These are phyloP conservation scores for Pleurostoma richardsiae DNA, from an alignment of 2,329 filamentous ascomycete species.

Conservation along the genomic window DNA sequence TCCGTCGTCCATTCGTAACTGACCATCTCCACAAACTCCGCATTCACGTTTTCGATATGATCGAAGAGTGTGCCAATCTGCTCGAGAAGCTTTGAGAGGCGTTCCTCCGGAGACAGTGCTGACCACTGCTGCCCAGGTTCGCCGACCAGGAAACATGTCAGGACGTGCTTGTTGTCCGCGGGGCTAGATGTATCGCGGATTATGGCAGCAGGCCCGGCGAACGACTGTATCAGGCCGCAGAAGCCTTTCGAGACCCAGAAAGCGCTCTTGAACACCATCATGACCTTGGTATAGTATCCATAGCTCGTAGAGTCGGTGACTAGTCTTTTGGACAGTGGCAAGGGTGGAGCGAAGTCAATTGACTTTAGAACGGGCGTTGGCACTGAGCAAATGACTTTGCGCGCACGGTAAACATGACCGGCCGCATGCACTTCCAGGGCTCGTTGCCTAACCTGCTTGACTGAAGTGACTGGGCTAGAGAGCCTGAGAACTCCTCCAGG, in stretches of 20 bases:
- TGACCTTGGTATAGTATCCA: constrained; percentile 47
- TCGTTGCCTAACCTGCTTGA: constrained; percentile 17
- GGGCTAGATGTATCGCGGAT: constrained; percentile 34
- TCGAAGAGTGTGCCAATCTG: constrained; percentile 20
- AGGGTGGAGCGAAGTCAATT: constrained; percentile 40
- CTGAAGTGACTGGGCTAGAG: constrained; percentile 19
- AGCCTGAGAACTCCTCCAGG: constrained; percentile 19
- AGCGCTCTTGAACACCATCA: constrained; percentile 32
- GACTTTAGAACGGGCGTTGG: constrained; percentile 38
- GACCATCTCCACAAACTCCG: constrained; percentile 24
- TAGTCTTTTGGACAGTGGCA: constrained; percentile 33
- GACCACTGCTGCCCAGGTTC: constrained; percentile 26
- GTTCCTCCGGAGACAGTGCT: constrained; percentile 11
- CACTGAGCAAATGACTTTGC: constrained; percentile 42
- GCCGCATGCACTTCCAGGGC: constrained; percentile 17
- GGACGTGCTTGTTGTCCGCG: constrained; percentile 18
- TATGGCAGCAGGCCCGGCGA: constrained; percentile 37
- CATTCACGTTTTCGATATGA: constrained; percentile 1
- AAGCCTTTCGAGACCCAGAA: constrained; percentile 32
- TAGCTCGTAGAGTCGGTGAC: constrained; percentile 27
- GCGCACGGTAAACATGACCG: constrained; percentile 24
- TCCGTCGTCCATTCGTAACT: constrained; percentile 32
- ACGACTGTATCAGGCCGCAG: constrained; percentile 39
- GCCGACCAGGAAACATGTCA: constrained; percentile 36
- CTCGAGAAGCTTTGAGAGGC: constrained; percentile 14